These are phyloP conservation scores for Teratosphaeria epicoccoides DNA, from an alignment of 2,329 filamentous ascomycete genomes.

Conservation along the genomic window DNA sequence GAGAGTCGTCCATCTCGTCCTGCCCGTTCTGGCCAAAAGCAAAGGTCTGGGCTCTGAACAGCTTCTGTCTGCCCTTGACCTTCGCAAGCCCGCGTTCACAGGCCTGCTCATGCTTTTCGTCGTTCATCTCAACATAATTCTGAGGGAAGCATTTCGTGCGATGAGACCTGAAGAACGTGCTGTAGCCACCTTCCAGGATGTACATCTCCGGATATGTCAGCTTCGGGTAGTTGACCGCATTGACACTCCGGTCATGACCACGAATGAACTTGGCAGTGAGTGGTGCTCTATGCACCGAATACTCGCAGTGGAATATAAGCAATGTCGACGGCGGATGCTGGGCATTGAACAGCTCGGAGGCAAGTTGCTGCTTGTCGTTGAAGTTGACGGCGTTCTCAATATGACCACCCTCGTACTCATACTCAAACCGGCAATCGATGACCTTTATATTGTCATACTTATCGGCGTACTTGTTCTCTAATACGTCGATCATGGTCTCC, in stretches of 20 bases:
- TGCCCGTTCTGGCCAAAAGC: slow-evolving; percentile 68
- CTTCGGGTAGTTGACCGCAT: slow-evolving; percentile 74
- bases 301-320: slow-evolving; percentile 94
- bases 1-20: slow-evolving; percentile 52
- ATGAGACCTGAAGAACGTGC: slow-evolving; percentile 75
- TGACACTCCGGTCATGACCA: slow-evolving; percentile 73
- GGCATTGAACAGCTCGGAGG: slow-evolving; percentile 61
- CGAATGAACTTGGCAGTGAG: slow-evolving; percentile 93
- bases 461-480: slow-evolving; percentile 72
- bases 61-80: slow-evolving; percentile 77
- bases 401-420: slow-evolving; percentile 94
- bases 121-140: slow-evolving; percentile 94
- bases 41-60: slow-evolving; percentile 84
- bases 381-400: slow-evolving; percentile 90
- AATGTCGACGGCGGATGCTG: slow-evolving; percentile 61
- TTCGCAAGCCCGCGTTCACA: slow-evolving; percentile 93
- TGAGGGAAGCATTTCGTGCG: slow-evolving; percentile 78
- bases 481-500: slow-evolving; percentile 70
- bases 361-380: slow-evolving; percentile 87
- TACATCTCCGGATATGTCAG: slow-evolving; percentile 96
- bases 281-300: slow-evolving; percentile 89
- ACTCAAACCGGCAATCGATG: slow-evolving; percentile 96
- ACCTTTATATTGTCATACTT: slow-evolving; percentile 72
- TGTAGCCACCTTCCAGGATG: slow-evolving; percentile 93
- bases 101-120: slow-evolving; percentile 79